Evolutionary conservation across 805 yeast genomes (phyloP).

Genomic region (Wickerhamiella australiensis): DNA sequence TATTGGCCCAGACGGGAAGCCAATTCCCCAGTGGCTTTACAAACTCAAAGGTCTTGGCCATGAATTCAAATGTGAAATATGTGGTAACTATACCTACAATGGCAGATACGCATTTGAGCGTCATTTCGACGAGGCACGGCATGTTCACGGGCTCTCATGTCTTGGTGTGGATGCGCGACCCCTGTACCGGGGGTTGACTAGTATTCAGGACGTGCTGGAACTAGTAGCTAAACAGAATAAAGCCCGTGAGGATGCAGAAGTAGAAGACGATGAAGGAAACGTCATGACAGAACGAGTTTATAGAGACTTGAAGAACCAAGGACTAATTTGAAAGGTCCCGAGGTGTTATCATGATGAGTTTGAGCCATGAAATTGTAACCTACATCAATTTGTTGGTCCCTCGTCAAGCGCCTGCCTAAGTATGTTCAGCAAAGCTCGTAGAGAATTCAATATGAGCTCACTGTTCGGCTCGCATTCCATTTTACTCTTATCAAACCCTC

Average conservation of each 20-base stretch:
- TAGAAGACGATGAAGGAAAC: conserved; percentile 88
- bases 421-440: too few species aligned
- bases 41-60: conserved; percentile 76
- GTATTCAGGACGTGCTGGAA: conserved; percentile 51
- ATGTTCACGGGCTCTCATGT: conserved; percentile 58
- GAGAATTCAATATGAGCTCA: too few species aligned
- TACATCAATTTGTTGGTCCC: too few species aligned
- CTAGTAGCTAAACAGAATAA: conserved; percentile 34
- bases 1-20: conserved; percentile 76
- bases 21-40: conserved; percentile 88
- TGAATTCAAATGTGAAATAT: conserved; percentile 68
- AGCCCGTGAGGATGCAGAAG: conserved; percentile 51
- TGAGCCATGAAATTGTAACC: too few species aligned
- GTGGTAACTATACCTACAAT: conserved; percentile 59
- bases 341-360: too few species aligned
- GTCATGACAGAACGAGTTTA: conserved; percentile 78
- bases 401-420: too few species aligned
- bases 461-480: too few species aligned
- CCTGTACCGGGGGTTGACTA: conserved; percentile 51
- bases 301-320: conserved; percentile 77
- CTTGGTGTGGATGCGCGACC: conserved; percentile 53
- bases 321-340: conserved; percentile 41
- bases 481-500: too few species aligned
- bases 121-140: conserved; percentile 66
- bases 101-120: conserved; percentile 62